phyloP scores from a whole-genome alignment of 306 rosid genomes.

The Ochetophila trinervis region DNA sequence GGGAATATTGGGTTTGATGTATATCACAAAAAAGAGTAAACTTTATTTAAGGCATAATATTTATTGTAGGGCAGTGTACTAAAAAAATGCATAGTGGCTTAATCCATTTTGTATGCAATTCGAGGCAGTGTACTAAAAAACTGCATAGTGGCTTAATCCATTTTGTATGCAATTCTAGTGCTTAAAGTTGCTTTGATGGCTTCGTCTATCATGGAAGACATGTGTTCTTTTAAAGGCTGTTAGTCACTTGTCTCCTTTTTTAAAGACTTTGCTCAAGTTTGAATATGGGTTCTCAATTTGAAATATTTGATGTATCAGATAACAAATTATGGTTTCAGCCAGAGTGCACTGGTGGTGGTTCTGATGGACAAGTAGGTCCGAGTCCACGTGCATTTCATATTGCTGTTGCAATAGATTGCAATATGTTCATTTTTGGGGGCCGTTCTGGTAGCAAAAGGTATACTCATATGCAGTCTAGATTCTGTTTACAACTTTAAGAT shows the following conservation, averaged over 20 bases:
- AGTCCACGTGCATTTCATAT: slow-evolving; percentile 88
- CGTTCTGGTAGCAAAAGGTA: slow-evolving; percentile 81
- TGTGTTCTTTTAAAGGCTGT: not conserved
- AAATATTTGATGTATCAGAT: slow-evolving; percentile 41
- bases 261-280: not conserved
- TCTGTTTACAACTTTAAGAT: slow-evolving; percentile 10
- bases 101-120: too few species aligned
- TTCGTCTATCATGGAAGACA: not conserved
- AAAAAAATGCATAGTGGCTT: too few species aligned
- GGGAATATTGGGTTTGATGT: too few species aligned
- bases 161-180: too few species aligned
- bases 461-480: slow-evolving; percentile 5
- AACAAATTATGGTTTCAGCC: slow-evolving; percentile 81
- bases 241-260: not conserved
- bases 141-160: too few species aligned
- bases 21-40: too few species aligned
- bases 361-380: slow-evolving; percentile 82
- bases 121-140: too few species aligned
- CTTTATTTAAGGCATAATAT: too few species aligned
- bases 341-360: slow-evolving; percentile 83
- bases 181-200: not conserved
- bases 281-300: slow-evolving; percentile 7
- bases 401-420: slow-evolving; percentile 90
- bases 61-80: too few species aligned
- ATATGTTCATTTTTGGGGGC: slow-evolving; percentile 96